Evolutionary conservation across 345 rosid species (phyloP), one percentile per base, ranked within the genome.

Genomic region (Euphorbia tirucalli): DNA sequence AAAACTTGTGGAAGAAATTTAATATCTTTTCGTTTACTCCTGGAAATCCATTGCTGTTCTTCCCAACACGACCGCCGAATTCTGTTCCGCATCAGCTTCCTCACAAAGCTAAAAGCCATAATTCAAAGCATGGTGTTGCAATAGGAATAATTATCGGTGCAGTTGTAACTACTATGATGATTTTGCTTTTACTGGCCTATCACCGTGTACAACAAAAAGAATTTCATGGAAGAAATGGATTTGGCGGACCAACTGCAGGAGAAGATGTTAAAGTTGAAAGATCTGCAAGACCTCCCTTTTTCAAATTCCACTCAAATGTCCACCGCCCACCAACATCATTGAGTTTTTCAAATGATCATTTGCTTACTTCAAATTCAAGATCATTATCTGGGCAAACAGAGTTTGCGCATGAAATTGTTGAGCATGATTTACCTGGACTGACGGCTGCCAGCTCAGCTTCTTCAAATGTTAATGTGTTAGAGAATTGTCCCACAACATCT

Each of bases 261-360:
- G 83, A 86, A 54, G 88, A 88, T 69, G 83, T 80, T 35, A 93
- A 89, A 85, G 59, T 52, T 65, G 90, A 88, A 76, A 71, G 91
- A 75, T 74, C 85, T 72, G 77, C 89, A 32, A 87, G 85, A 65
- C 81, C 92, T 71, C 85, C 91, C 30, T 78, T 90, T 63, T 88
- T 90, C 79, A 87, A 86, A 70, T 87, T 90, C 80, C 85, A 86
- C 69, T 67, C 90, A 39, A 87, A 83, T 75, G 82, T 56, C 71
- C 93, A 77, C 73, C 81, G 79, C 15, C 89, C 83, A 9, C 85
- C 87, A 25, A 72, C 90, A 56, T 92, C 95, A 3, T 74, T 85
- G 81, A 90, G 97, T 80, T 92, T 92, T 80, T 94, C 98, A 25
- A 87, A 94, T 61, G 96, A 87, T 83, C 96, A 85, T 85, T 82